These are phyloP conservation scores for Circinella umbellata DNA, from an alignment of 371 early-diverging fungal species.

Conservation along the genomic window DNA sequence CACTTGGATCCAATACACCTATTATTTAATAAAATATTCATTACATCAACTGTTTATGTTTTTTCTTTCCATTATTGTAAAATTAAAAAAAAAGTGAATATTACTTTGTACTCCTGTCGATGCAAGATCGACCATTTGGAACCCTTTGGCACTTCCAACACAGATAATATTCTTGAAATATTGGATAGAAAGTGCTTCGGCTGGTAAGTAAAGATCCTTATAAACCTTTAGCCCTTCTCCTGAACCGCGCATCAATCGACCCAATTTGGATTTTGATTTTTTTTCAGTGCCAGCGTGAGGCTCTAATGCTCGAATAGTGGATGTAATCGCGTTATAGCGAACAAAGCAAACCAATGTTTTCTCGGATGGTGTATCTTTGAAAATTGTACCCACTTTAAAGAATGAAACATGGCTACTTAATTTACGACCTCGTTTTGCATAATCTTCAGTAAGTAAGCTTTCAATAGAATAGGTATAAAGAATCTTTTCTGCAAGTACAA, in stretches of 20 bases:
- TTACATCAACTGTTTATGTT: no score
- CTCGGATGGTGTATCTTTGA: constrained; percentile 72
- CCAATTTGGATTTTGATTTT: constrained; percentile 45
- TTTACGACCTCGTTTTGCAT: constrained; percentile 64
- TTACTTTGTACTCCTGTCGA: constrained; percentile 72
- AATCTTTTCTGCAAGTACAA: constrained; percentile 84
- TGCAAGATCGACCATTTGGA: constrained; percentile 89
- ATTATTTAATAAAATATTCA: not conserved
- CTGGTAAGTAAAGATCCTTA: constrained; percentile 86
- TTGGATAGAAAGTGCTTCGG: constrained; percentile 86
- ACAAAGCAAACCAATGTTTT: constrained; percentile 80
- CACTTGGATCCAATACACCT: constrained; percentile 56
- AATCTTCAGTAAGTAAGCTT: constrained; percentile 55
- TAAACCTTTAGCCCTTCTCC: constrained; percentile 65
- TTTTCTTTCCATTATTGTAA: no score
- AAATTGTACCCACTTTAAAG: constrained; percentile 85
- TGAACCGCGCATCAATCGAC: constrained; percentile 50
- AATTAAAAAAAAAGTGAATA: constrained; percentile 5
- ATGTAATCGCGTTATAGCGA: constrained; percentile 65
- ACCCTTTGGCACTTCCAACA: constrained; percentile 93
- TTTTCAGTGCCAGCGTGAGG: constrained; percentile 61
- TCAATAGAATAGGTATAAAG: constrained; percentile 80
- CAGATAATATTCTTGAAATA: constrained; percentile 86
- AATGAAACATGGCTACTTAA: constrained; percentile 84
- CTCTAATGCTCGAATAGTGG: constrained; percentile 81